Conservation (phyloP, 495 filamentous ascomycete species). For the Penicillium argentinense region DNA sequence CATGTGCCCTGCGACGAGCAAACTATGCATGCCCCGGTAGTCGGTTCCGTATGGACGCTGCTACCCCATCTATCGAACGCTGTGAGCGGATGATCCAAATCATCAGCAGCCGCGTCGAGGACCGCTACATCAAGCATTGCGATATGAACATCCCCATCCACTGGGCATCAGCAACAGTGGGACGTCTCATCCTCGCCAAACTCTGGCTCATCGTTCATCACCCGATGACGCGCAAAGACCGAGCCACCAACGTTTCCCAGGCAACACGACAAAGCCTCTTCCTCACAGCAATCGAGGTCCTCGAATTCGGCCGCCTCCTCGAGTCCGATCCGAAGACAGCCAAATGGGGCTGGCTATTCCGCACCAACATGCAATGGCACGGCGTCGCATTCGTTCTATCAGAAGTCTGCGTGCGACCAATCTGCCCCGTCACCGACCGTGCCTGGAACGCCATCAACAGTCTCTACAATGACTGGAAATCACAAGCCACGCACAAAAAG, state of each 20-base stretch:
- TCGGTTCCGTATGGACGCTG: slow-evolving; percentile 19
- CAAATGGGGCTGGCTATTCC: slow-evolving; percentile 80
- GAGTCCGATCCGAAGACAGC: slow-evolving; percentile 61
- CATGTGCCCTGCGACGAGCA: slow-evolving; percentile 41
- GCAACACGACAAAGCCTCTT: slow-evolving; percentile 72
- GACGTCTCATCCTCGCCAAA: slow-evolving; percentile 67
- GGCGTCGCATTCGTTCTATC: slow-evolving; percentile 73
- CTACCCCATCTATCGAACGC: slow-evolving; percentile 42
- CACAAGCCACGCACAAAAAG: slow-evolving; percentile 52
- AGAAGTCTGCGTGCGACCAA: slow-evolving; percentile 73
- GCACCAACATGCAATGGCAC: slow-evolving; percentile 81
- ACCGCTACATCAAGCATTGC: slow-evolving; percentile 51
- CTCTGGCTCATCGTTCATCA: slow-evolving; percentile 64
- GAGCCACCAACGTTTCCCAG: slow-evolving; percentile 42
- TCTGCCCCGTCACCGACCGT: slow-evolving; percentile 68
- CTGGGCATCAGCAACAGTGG: slow-evolving; percentile 70
- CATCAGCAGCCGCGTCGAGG: slow-evolving; percentile 62
- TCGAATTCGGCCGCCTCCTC: slow-evolving; percentile 68
- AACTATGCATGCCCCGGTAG: slow-evolving; percentile 31
- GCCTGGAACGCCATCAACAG: slow-evolving; percentile 75
- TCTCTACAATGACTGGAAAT: slow-evolving; percentile 55
- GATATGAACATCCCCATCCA: slow-evolving; percentile 62
- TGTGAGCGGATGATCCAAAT: slow-evolving; percentile 63
- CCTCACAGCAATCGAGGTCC: slow-evolving; percentile 69
- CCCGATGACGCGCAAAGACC: slow-evolving; percentile 50